Percentiles rank a stretch among this genome's conserved stretches.
phyloP scores from a whole-genome alignment of 768 basidiomycete genomes.

The Tulasnella calospora region DNA sequence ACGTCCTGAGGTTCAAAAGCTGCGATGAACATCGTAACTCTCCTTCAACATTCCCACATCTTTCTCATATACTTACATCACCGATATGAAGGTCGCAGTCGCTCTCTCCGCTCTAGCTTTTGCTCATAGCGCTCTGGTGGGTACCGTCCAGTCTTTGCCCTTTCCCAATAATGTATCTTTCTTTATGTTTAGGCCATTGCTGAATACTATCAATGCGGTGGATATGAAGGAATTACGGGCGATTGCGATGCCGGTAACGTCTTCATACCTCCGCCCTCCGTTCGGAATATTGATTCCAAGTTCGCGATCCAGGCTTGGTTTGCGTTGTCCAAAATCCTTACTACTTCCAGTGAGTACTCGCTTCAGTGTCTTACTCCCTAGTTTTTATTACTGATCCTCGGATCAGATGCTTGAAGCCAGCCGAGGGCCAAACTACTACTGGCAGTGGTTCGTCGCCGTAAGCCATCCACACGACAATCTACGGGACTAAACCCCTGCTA shows the following conservation, averaged over 20 bases:
- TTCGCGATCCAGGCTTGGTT: not conserved
- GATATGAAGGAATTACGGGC: not conserved
- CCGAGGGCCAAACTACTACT: not conserved
- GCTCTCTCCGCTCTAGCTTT: not conserved
- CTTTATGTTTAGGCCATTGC: not conserved
- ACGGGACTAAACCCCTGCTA: not conserved
- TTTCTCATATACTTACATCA: not conserved
- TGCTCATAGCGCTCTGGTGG: not conserved
- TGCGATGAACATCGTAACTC: not conserved
- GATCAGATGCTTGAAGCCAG: not conserved
- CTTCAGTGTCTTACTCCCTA: not conserved
- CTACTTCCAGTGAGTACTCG: not conserved
- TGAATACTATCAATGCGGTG: not conserved
- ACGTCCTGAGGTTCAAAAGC: not conserved
- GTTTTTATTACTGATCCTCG: not conserved
- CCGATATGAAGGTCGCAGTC: not conserved
- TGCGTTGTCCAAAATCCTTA: not conserved
- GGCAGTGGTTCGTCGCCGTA: not conserved
- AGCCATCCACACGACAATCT: not conserved
- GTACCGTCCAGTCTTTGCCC: not conserved
- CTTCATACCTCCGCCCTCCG: not conserved
- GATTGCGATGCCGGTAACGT: not conserved
- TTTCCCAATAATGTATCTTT: not conserved
- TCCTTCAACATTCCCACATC: not conserved
- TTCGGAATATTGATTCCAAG: not conserved